Evolutionary conservation across 805 yeast genomes (phyloP), one percentile per base, ranked within the genome.

Genomic region (Metschnikowia baotianmanensis): DNA sequence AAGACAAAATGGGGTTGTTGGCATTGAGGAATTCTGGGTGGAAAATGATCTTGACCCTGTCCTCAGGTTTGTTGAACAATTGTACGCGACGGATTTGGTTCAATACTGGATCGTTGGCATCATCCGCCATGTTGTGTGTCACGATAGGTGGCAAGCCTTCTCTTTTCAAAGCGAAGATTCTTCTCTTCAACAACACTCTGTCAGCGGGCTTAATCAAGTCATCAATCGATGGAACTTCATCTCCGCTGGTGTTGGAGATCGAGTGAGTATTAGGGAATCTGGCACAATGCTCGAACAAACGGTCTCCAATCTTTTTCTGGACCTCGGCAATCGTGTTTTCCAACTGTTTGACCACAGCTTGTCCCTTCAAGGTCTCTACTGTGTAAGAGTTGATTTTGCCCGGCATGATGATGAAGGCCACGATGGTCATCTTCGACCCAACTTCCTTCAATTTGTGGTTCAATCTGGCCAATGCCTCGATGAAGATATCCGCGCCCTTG

Each of bases 381-480:
- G 98, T 93, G 65, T 88, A 91, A 0, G 97, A 90, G 55, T 86
- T 83, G 42, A 95, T 90, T 37, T 82, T 80, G 13, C 97, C 98
- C 3, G 99, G 99, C 98, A 93, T 93, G 64, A 91, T 91, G 57
- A 91, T 88, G 59, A 91, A 91, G 9, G 98, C 98, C 31, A 91
- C 97, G 16, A 91, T 93, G 0, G 98, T 91, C 74, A 83, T 85
- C 54, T 84, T 86, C 5, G 96, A 85, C 30, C 87, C 87, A 5
- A 79, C 65, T 42, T 79, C 82, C 68, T 93, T 88, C 58, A 91
- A 77, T 45, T 82, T 76, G 63, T 91, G 91, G 67, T 91, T 91
- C 58, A 91, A 76, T 52, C 99, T 76, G 1, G 98, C 98, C 45
- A 91, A 74, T 1, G 96, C 74, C 66, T 91, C 99, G 54, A 91